Conservation (phyloP, 2,329 filamentous ascomycete species). For the Fusarium chuoi region DNA sequence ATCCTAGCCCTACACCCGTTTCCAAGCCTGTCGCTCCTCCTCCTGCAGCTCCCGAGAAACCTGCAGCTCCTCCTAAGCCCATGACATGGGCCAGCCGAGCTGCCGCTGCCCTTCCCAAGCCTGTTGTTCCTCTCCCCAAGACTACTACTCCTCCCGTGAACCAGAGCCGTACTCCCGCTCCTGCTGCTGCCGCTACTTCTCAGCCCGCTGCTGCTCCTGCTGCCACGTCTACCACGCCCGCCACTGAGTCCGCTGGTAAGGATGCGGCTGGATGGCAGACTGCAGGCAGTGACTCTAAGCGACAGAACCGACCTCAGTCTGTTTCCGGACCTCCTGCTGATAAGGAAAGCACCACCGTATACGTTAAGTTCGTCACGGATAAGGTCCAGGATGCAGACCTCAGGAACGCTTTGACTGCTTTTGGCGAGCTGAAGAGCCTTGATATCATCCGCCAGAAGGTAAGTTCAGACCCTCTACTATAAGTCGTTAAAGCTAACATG, state of each 20-base stretch:
- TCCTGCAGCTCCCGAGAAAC: conserved; percentile 56
- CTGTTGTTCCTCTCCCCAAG: conserved; percentile 67
- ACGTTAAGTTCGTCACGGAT: conserved; percentile 95
- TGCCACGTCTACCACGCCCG: conserved; percentile 50
- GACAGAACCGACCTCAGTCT: conserved; percentile 79
- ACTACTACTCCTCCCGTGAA: conserved; percentile 63
- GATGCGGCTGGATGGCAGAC: conserved; percentile 80
- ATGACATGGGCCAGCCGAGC: conserved; percentile 80
- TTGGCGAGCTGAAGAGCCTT: conserved; percentile 77
- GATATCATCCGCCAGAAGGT: conserved; percentile 89
- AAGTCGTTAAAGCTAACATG: conserved; percentile 23
- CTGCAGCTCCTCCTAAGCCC: conserved; percentile 63
- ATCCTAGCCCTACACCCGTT: conserved; percentile 66
- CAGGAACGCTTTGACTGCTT: conserved; percentile 74
- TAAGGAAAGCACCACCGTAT: conserved; percentile 82
- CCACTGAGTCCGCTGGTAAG: conserved; percentile 58
- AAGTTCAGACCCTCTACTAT: conserved; percentile 38
- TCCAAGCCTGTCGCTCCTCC: conserved; percentile 43
- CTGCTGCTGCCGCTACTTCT: conserved; percentile 50
- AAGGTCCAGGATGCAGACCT: conserved; percentile 83
- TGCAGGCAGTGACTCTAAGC: conserved; percentile 84
- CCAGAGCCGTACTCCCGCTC: conserved; percentile 63
- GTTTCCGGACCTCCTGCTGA: conserved; percentile 69
- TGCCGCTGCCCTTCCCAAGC: conserved; percentile 66
- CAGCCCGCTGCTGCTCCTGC: conserved; percentile 53